Base-by-base conservation (phyloP, 257 asterid species). In the Scutellaria minor region DNA sequence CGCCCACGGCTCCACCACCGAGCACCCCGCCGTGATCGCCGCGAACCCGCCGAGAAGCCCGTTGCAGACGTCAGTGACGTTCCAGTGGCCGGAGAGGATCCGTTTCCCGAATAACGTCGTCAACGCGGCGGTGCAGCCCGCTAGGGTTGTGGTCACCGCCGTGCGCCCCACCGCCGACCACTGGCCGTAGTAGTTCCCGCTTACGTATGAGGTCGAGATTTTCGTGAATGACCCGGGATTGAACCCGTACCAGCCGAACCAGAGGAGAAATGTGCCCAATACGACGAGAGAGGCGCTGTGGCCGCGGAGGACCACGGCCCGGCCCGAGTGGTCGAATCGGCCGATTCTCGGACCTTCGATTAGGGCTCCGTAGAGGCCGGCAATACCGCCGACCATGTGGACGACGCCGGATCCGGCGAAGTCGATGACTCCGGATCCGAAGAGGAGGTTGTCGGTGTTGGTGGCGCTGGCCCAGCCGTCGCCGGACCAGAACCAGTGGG, bases 1-100 rank as follows among this genome's bases (percentile, higher is more conserved):
- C 5, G 97, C 97, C 98, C 98, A 93, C 6, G 98, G 98, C 75
- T 93, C 96, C 45, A 93, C 98, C 9, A 93, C 98, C 3, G 98
- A 90, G 72, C 98, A 93, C 2, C 98, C 97, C 1, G 88, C 81
- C 0, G 98, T 93, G 75, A 93, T 93, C 6, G 98, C 98, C 0
- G 98, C 98, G 68, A 93, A 90, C 6, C 98, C 98, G 13, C 98
- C 98, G 12, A 93, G 24, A 0, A 93, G 66, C 40, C 98, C 98
- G 81, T 93, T 93, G 72, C 98, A 93, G 0, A 90, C 98, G 20
- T 93, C 98, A 0, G 95, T 93, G 0, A 90, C 96, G 69, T 90
- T 90, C 98, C 98, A 93, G 69, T 93, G 98, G 0, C 98, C 98
- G 2, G 97, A 87, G 2, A 93, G 27, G 1, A 86, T 39, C 24